Base-by-base conservation (phyloP, 1,284 basidiomycete genomes). In the Trichosporon coremiiforme region DNA sequence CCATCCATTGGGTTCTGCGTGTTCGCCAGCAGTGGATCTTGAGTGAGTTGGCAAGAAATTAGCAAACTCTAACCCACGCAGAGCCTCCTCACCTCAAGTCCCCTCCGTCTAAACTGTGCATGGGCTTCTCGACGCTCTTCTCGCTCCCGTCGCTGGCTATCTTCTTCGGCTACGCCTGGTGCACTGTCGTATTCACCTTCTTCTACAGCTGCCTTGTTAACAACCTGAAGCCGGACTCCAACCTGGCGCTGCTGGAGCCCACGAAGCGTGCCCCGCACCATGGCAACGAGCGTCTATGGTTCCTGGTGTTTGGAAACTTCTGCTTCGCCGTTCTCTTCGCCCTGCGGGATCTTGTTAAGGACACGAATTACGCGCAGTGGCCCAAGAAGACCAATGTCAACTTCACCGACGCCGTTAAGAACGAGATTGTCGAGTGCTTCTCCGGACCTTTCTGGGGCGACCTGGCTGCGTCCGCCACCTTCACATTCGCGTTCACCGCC, bases 1-100 rank as follows among this genome's bases (percentile, higher is more conserved):
- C 78, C 22, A 87, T 71, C 70, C 86, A 87, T 78, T 85, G 88
- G 72, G 88, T 78, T 35, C 72, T 80, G 1, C 73, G 72, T 9
- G 70, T 70, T 0, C 68, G 79, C 4, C 69, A 75, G 29, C 67
- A 74, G 15, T 75, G 74, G 64, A 77, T 82, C 45, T 76, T 74
- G 15, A 64, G 80, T 81, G 53, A 71, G 78, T 71, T 1, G 31
- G 33, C 33, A 33, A 33, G 33, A 33, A 4, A 33, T 3, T 3
- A 8, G 33, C 33, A 33, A 33, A 33, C 8, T 3, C 33, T 33
- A 33, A 33, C 33, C 33, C 8, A 4, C 36, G 4, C 70, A 76
- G 76, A 68, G 5, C 75, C 75, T 12, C 64, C 71, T 0, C 50
- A 66, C 1, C 31, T 73, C 5, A 65, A 74, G 0, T 62, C 69